Conservation (phyloP, 1,139 yeast species). For the Saccharomyces hybrid region DNA sequence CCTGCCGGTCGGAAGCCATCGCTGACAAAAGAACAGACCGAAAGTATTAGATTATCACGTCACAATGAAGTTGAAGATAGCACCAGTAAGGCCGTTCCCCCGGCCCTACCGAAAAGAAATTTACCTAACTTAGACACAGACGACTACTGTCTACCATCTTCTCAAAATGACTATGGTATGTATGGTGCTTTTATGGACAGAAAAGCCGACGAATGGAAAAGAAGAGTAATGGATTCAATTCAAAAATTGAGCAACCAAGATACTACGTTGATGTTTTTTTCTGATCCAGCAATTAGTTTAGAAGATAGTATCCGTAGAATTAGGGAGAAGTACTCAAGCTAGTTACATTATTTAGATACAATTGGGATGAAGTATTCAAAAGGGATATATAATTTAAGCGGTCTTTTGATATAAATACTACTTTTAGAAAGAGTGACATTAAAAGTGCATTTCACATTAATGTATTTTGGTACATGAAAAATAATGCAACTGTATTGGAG, state of each 20-base stretch:
- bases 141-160: slow-evolving; percentile 19
- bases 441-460: too few species aligned
- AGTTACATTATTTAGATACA: neutral
- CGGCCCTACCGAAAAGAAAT: slow-evolving; percentile 24
- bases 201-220: slow-evolving; percentile 39
- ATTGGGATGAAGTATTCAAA: slow-evolving; percentile 27
- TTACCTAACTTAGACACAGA: slow-evolving; percentile 8
- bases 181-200: slow-evolving; percentile 31
- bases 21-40: slow-evolving; percentile 11
- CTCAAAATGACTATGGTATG: slow-evolving; percentile 24
- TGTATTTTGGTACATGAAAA: too few species aligned
- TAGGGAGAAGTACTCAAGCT: neutral
- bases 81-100: slow-evolving; percentile 10
- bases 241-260: slow-evolving; percentile 17
- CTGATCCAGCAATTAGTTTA: slow-evolving; percentile 22
- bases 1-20: slow-evolving; percentile 12
- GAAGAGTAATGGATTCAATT: slow-evolving; percentile 34
- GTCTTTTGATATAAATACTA: neutral
- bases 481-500: too few species aligned
- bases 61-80: slow-evolving; percentile 5
- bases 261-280: slow-evolving; percentile 23
- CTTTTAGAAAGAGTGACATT: too few species aligned
- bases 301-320: slow-evolving; percentile 18
- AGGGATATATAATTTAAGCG: slow-evolving; percentile 34
- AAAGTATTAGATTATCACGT: slow-evolving; percentile 11